These are phyloP conservation scores for Abrus pulchellus DNA, from an alignment of 306 rosid genomes.

Conservation along the genomic window DNA sequence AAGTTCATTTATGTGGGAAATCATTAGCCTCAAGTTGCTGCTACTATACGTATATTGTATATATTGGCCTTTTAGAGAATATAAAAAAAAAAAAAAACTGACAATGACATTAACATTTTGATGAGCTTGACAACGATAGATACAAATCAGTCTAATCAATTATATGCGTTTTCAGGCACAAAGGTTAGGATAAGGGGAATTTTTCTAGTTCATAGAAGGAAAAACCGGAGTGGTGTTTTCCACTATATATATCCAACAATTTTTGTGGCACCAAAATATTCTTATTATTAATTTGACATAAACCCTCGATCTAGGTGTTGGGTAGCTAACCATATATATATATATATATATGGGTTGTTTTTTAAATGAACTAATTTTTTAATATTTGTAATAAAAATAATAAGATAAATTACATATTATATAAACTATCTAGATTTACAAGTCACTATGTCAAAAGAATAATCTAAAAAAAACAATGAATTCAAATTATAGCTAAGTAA, in stretches of 20 bases:
- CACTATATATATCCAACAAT: constrained; percentile 37
- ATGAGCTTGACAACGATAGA: constrained; percentile 2
- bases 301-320: not conserved
- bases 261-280: constrained; percentile 10
- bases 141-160: not conserved
- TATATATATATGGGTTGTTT: no score
- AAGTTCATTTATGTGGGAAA: not conserved
- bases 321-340: no score
- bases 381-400: no score
- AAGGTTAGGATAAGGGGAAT: constrained; percentile 41
- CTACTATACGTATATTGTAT: not conserved
- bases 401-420: no score
- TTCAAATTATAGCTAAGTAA: not conserved
- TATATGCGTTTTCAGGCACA: constrained; percentile 29
- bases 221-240: constrained; percentile 83
- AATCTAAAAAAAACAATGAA: not conserved
- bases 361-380: no score
- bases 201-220: constrained; percentile 46
- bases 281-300: not conserved
- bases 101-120: constrained; percentile 27
- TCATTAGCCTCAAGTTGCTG: not conserved
- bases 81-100: not conserved
- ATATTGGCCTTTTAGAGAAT: not conserved
- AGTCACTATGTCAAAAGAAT: no score
- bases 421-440: no score